These are phyloP conservation scores for Arabidopsis arenosa DNA, from an alignment of 345 rosid genomes.

Conservation along the genomic window DNA sequence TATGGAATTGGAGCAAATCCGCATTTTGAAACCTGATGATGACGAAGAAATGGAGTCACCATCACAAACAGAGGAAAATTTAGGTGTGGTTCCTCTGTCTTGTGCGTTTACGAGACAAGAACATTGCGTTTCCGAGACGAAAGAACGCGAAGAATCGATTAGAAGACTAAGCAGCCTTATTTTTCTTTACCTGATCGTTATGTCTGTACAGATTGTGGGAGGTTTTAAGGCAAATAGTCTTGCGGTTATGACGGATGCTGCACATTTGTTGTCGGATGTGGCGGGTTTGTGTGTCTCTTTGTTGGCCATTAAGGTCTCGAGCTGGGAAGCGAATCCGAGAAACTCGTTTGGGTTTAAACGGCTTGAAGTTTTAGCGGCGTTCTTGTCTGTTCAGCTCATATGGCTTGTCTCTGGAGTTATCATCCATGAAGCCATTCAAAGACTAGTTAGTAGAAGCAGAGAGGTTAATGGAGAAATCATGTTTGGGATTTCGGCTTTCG, in stretches of 20 bases:
- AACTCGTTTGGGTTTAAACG: slow-evolving; percentile 76
- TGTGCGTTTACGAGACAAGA: slow-evolving; percentile 62
- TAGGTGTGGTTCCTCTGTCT: slow-evolving; percentile 38
- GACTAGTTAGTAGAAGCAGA: slow-evolving; percentile 57
- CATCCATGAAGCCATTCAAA: slow-evolving; percentile 63
- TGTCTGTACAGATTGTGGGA: slow-evolving; percentile 73
- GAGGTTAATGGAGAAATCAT: slow-evolving; percentile 68
- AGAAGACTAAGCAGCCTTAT: slow-evolving; percentile 61
- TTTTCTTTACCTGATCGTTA: slow-evolving; percentile 52
- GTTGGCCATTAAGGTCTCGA: slow-evolving; percentile 75
- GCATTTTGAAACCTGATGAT: slow-evolving; percentile 48
- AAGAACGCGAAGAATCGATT: slow-evolving; percentile 54
- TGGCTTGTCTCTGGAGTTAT: slow-evolving; percentile 79
- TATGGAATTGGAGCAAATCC: slow-evolving; percentile 61
- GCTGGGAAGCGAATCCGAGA: slow-evolving; percentile 72
- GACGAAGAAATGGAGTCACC: slow-evolving; percentile 51
- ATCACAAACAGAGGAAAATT: slow-evolving; percentile 41
- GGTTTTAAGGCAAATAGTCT: slow-evolving; percentile 83
- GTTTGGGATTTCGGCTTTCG: slow-evolving; percentile 78
- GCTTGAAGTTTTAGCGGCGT: slow-evolving; percentile 81
- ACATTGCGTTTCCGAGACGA: slow-evolving; percentile 48
- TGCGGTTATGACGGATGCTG: slow-evolving; percentile 85
- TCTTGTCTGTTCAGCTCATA: slow-evolving; percentile 77
- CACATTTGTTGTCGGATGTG: slow-evolving; percentile 75
- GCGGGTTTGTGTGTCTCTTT: slow-evolving; percentile 74